Evolutionary conservation across 805 yeast species (phyloP).

Genomic region (Cyberlindnera xylosilytica): DNA sequence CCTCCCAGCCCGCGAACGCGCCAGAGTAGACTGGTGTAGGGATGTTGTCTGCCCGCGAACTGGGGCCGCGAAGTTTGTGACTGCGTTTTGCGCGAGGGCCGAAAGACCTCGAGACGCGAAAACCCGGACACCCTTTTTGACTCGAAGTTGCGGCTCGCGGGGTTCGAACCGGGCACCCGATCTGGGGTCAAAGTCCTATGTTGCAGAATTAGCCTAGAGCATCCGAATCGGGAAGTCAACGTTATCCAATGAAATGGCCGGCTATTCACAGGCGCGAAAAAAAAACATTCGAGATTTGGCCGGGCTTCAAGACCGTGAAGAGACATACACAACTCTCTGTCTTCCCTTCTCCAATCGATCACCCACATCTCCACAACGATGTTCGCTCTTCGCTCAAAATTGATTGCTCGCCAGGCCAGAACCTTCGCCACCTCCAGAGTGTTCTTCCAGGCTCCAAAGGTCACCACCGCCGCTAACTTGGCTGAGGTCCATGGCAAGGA

Average conservation of each 20-base stretch:
- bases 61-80: constrained; percentile 5
- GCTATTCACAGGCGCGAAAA: constrained; percentile 11
- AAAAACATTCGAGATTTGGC: constrained; percentile 25
- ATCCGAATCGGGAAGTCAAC: constrained; percentile 20
- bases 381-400: constrained; percentile 37
- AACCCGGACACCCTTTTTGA: not conserved
- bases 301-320: constrained; percentile 3
- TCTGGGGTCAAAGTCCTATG: not conserved
- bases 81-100: constrained; percentile 6
- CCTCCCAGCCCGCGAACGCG: constrained; percentile 1
- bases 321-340: not conserved
- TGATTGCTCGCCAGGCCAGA: constrained; percentile 28
- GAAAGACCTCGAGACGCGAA: not conserved
- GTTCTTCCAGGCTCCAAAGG: constrained; percentile 25
- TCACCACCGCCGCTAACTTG: constrained; percentile 55
- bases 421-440: constrained; percentile 14
- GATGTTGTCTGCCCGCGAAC: not conserved
- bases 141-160: not conserved
- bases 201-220: not conserved
- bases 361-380: constrained; percentile 13
- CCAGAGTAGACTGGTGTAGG: not conserved
- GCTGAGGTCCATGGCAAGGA: constrained; percentile 77
- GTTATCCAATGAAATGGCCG: constrained; percentile 22
- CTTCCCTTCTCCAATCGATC: not conserved
- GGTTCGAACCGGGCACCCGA: constrained; percentile 5